phyloP scores from a whole-genome alignment of 192 early-diverging fungal genomes.

The Coemansia sp. region DNA sequence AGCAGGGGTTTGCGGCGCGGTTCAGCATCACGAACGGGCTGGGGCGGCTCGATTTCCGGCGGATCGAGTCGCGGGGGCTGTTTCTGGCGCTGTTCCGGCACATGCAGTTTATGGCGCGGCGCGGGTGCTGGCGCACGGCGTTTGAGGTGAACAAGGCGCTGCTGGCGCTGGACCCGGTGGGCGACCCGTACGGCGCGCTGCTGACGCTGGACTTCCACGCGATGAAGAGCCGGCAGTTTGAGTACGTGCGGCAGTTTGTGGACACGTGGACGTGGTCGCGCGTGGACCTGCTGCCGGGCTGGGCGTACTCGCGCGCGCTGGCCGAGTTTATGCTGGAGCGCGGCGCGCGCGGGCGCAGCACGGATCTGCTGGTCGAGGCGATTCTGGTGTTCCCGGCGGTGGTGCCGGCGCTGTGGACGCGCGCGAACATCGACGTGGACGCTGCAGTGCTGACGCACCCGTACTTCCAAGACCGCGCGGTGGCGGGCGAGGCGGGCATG shows the following conservation, averaged over 20 bases:
- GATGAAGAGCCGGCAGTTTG: constrained; percentile 70
- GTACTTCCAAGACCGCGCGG: constrained; percentile 52
- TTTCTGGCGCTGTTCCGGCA: constrained; percentile 83
- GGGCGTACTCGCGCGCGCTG: constrained; percentile 74
- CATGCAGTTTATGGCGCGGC: constrained; percentile 77
- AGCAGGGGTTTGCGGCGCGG: constrained; percentile 72
- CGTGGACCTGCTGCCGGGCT: constrained; percentile 59
- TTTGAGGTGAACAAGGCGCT: constrained; percentile 87
- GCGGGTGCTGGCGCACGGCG: constrained; percentile 92
- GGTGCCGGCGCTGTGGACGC: constrained; percentile 62
- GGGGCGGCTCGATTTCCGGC: constrained; percentile 66
- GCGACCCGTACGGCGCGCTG: constrained; percentile 74
- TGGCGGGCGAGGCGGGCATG: constrained; percentile 41
- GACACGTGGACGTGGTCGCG: constrained; percentile 45
- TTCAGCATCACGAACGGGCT: constrained; percentile 69
- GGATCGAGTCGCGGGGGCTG: constrained; percentile 79
- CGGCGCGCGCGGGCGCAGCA: constrained; percentile 7
- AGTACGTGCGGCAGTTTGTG: constrained; percentile 56
- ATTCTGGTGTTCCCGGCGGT: constrained; percentile 71
- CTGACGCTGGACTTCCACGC: constrained; percentile 86
- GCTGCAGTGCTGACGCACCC: constrained; percentile 52
- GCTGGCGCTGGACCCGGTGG: constrained; percentile 66
- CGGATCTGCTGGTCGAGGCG: constrained; percentile 62
- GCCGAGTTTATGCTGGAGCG: constrained; percentile 74
- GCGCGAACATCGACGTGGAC: constrained; percentile 62